Percentiles rank a stretch among this genome's conserved stretches.
Evolutionary conservation across 139 green algal genomes (phyloP).

Genomic region (Eudorina sp.): DNA sequence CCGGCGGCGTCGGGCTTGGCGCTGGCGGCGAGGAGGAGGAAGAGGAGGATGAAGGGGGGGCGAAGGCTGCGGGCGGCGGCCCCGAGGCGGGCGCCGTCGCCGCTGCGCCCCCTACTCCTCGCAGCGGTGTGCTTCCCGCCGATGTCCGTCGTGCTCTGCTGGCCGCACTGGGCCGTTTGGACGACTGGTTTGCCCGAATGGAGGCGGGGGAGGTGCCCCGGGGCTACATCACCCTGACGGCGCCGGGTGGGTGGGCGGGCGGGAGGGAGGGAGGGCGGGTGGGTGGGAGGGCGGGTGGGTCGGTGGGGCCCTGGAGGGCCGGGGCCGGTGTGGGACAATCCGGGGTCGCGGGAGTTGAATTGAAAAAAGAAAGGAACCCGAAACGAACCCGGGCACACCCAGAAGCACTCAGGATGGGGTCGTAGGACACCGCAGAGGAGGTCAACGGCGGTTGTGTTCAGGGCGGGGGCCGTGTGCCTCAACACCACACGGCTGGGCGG

Average conservation of each 20-base stretch:
- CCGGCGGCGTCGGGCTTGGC: background rate
- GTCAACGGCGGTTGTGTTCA: too few relatives aligned
- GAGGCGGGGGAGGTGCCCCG: slow-evolving; percentile 55
- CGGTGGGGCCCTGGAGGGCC: too few relatives aligned
- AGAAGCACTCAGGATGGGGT: too few relatives aligned
- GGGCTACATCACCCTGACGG: slow-evolving; percentile 50
- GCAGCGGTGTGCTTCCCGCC: slow-evolving; percentile 14
- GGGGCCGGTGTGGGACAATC: too few relatives aligned
- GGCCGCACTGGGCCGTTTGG: slow-evolving; percentile 56
- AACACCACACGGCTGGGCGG: too few relatives aligned
- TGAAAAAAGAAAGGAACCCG: too few relatives aligned
- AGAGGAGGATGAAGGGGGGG: background rate
- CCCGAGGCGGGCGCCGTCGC: background rate
- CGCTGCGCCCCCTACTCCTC: background rate
- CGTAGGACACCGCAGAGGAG: too few relatives aligned
- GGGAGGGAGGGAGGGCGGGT: background rate
- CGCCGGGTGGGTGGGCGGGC: background rate
- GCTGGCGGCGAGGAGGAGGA: slow-evolving; percentile 33
- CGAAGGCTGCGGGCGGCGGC: background rate
- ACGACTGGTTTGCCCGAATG: slow-evolving; percentile 60
- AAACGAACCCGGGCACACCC: too few relatives aligned
- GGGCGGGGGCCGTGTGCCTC: too few relatives aligned
- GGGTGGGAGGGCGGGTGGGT: background rate
- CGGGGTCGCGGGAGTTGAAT: too few relatives aligned
- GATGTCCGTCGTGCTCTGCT: slow-evolving; percentile 46